Base-by-base conservation (phyloP, 2,329 filamentous ascomycete genomes). In the Apiospora sp. region DNA sequence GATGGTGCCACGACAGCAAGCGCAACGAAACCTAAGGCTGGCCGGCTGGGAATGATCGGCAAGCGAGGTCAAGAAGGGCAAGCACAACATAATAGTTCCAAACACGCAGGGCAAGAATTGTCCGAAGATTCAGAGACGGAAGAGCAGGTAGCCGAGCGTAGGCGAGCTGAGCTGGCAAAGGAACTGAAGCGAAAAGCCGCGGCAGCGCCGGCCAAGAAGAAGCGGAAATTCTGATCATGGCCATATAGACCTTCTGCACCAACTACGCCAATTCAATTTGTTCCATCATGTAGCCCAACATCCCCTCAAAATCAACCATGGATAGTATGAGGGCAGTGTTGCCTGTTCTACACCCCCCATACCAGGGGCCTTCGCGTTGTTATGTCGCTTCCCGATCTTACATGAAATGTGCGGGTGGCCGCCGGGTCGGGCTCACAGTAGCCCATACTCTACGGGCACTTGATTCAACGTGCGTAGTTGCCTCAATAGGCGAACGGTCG, bases 171-270 rank as follows among this genome's bases (percentile, higher is more conserved):
- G 75, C 79, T 89, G 41, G 85, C 87, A 71, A 83, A 81, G 72
- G 86, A 90, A 48, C 79, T 89, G 19, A 84, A 88, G 74, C 85
- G 78, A 73, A 87, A 87, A 76, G 84, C 84, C 3, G 83, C 85
- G 0, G 84, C 84, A 24, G 86, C 85, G 0, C 88, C 88, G 5
- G 83, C 82, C 8, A 88, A 86, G 79, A 90, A 90, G 82, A 90
- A 89, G 80, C 82, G 88, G 61, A 87, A 84, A 69, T 90, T 90
- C 74, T 90, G 78, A 79, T 27, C 5, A 37, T 41, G 34, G 22
- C 58, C 34, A 37, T 41, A 37, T 64, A 64, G 58, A 41, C 58
- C n/a, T 41, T 41, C n/a, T 22, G 13, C 58, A 24, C 34, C 58
- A 64, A 34, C 58, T 41, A 64, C 22, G 22, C 30, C 19, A 64